Conservation (phyloP, 2,329 filamentous ascomycete species). For the Alternaria consortialis region DNA sequence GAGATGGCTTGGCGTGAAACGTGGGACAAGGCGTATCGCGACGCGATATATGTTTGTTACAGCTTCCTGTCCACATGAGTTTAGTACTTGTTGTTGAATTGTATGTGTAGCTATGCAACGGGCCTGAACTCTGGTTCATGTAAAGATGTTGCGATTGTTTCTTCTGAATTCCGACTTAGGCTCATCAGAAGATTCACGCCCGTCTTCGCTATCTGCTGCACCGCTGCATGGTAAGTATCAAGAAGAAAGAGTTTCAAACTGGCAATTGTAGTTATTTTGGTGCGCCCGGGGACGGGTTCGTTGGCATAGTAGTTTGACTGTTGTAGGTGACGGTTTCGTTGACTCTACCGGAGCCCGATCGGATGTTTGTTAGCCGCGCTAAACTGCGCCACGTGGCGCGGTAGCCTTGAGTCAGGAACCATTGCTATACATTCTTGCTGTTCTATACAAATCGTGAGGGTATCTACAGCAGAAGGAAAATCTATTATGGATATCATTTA, state of each 20-base stretch:
- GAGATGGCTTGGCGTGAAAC: conserved; percentile 9
- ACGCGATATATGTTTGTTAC: neutral
- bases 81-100: neutral
- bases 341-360: neutral
- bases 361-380: neutral
- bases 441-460: conserved; percentile 7
- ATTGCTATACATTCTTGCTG: neutral
- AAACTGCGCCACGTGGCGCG: neutral
- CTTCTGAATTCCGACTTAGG: neutral
- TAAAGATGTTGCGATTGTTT: neutral
- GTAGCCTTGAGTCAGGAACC: neutral
- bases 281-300: neutral
- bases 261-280: neutral
- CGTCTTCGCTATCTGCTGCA: neutral
- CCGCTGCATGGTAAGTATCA: neutral
- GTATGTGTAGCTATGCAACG: neutral
- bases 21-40: neutral
- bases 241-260: neutral
- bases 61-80: neutral
- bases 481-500: neutral
- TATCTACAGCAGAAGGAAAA: conserved; percentile 7
- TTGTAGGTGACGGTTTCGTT: neutral
- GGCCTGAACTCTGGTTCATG: neutral
- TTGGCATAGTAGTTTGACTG: neutral
- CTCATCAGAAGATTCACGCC: too few relatives aligned